Evolutionary conservation across 306 rosid genomes (phyloP).

Genomic region (Comarum palustre): DNA sequence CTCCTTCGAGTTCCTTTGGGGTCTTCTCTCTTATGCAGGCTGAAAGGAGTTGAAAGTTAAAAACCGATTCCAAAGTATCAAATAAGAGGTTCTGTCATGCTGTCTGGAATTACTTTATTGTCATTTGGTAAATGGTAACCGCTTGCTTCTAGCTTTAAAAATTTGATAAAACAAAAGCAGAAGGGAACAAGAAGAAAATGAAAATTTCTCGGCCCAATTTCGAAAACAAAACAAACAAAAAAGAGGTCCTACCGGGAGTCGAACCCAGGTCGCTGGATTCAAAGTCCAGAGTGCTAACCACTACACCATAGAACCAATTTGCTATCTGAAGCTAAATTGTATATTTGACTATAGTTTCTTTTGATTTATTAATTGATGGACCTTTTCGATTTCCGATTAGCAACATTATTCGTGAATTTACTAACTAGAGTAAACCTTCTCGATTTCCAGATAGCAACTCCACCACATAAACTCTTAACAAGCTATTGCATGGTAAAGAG

Average conservation of each 20-base stretch:
- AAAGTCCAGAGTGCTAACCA: slow-evolving; percentile 57
- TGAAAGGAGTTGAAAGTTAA: not conserved
- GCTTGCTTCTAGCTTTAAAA: no score
- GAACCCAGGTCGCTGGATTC: slow-evolving; percentile 54
- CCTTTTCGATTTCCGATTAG: not conserved
- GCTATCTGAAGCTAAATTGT: rapidly evolving
- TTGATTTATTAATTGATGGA: no score
- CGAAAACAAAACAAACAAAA: not conserved
- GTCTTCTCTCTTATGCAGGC: no score
- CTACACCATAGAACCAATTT: slow-evolving; percentile 45
- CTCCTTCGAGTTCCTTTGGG: no score
- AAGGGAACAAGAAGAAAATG: no score
- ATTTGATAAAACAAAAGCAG: no score
- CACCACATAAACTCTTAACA: not conserved
- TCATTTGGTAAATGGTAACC: no score
- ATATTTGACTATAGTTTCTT: no score
- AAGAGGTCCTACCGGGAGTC: slow-evolving; percentile 50
- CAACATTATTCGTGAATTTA: no score
- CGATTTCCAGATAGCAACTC: not conserved
- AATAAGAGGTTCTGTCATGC: not conserved
- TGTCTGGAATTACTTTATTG: not conserved
- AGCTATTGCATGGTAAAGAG: not conserved
- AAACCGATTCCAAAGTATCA: not conserved
- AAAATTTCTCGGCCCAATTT: no score
- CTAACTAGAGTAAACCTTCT: no score